Evolutionary conservation across 1,284 basidiomycete genomes (phyloP), one percentile per base, ranked within the genome.

Genomic region (Pseudozyma sp.): DNA sequence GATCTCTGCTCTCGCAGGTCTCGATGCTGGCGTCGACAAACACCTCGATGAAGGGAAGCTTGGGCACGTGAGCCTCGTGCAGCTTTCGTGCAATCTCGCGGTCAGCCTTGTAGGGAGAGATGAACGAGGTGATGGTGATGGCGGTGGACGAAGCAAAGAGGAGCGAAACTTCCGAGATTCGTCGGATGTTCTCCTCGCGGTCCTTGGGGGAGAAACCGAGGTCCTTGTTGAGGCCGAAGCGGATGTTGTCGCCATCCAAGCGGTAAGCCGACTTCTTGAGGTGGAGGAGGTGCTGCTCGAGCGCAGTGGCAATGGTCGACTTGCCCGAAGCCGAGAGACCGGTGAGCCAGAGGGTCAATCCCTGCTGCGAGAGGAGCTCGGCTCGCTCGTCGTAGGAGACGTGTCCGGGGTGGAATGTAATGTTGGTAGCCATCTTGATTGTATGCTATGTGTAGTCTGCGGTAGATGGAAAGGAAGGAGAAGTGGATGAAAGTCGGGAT

Each of bases 221-320:
- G 83, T 99, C 96, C 87, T 94, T 98, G 89, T 99, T 99, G 50
- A 99, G 87, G 9, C 97, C 97, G 81, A 97, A 96, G 61, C 96
- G 90, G 68, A 99, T 88, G 86, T 99, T 99, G 87, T 99, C 96
- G 5, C 96, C 96, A 83, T 99, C 96, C 29, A 99, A 88, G 44
- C 96, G 90, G 87, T 97, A 99, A 44, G 91, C 87, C 79, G 93
- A 94, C 80, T 92, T 93, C 68, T 90, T 88, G 59, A 91, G 87
- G 85, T 95, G 92, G 56, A 99, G 88, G 14, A 99, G 89, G 84
- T 96, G 93, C 85, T 98, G 94, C 85, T 99, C 96, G 75, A 99
- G 89, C 13, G 97, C 97, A 75, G 93, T 94, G 1, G 94, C 97
- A 80, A 99, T 94, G 31, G 97, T 99, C 16, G 94, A 97, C 92